Evolutionary conservation across 441 rosid species (phyloP).

Genomic region (Eutrema salsugineum): DNA sequence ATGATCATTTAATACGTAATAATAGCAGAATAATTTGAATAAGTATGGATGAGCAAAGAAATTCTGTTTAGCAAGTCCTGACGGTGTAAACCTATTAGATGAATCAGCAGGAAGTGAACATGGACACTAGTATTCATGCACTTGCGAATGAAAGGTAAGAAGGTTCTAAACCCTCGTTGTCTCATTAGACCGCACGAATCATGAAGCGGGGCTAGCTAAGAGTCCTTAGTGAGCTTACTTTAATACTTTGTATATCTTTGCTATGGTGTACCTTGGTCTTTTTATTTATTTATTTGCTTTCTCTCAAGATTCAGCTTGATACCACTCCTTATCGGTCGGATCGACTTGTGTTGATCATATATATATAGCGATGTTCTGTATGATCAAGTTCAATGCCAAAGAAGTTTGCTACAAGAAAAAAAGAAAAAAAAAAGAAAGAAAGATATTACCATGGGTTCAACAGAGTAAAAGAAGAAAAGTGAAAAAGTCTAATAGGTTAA

Average conservation of each 20-base stretch:
- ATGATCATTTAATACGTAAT: neutral
- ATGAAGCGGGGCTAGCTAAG: neutral
- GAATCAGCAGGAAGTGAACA: neutral
- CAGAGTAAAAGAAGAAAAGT: slow-evolving; percentile 17
- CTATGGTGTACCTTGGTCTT: slow-evolving; percentile 9
- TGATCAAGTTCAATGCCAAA: neutral
- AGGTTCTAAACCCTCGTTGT: neutral
- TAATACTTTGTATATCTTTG: neutral
- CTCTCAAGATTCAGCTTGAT: neutral
- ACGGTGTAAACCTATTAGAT: neutral
- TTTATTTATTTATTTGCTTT: slow-evolving; percentile 22
- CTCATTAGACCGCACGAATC: neutral
- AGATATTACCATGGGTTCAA: slow-evolving; percentile 55
- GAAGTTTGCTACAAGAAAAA: neutral
- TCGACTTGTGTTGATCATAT: slow-evolving; percentile 1
- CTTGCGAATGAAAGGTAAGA: neutral
- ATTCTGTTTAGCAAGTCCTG: too few species aligned
- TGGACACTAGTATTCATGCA: neutral
- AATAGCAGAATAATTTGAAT: neutral
- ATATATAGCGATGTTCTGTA: neutral
- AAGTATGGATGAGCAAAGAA: too few species aligned
- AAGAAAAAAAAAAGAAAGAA: slow-evolving; percentile 38
- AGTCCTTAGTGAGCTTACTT: slow-evolving; percentile 8
- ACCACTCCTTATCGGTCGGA: neutral
- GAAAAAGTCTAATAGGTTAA: slow-evolving; percentile 4